Conservation (phyloP, 371 early-diverging fungal genomes). For the Mucor plumbeus region DNA sequence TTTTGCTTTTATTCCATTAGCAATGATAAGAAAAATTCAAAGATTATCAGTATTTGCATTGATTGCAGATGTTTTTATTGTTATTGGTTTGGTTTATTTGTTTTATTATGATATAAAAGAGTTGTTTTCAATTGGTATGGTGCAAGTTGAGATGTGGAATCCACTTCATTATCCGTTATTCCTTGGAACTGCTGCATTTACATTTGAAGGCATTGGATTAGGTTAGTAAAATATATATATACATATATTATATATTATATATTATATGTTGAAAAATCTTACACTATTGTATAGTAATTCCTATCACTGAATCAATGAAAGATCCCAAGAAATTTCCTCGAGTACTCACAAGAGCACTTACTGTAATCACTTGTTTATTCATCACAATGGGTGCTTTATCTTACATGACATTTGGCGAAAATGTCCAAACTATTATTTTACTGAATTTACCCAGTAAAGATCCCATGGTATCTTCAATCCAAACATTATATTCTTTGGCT, state of each 20-base stretch:
- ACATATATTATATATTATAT: too few relatives aligned
- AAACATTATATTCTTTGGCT: constrained; percentile 84
- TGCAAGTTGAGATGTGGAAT: constrained; percentile 70
- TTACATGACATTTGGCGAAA: constrained; percentile 81
- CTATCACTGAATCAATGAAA: constrained; percentile 79
- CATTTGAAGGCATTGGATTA: constrained; percentile 91
- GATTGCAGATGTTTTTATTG: constrained; percentile 86
- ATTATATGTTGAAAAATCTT: neutral
- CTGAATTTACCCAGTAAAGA: constrained; percentile 77
- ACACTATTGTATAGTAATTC: constrained; percentile 46
- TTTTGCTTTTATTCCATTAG: constrained; percentile 78
- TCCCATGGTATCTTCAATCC: constrained; percentile 67
- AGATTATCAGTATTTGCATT: constrained; percentile 80
- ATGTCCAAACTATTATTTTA: constrained; percentile 80
- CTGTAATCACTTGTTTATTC: constrained; percentile 73
- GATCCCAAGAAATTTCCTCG: constrained; percentile 78
- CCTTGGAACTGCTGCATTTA: constrained; percentile 90
- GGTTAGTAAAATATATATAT: too few relatives aligned
- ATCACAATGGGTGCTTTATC: constrained; percentile 78
- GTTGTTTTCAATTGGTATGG: constrained; percentile 61
- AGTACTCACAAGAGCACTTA: constrained; percentile 70
- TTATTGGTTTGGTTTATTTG: constrained; percentile 78
- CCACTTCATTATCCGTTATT: constrained; percentile 74
- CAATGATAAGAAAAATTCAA: constrained; percentile 84
- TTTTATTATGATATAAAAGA: constrained; percentile 73